Percentiles rank a stretch among this genome's conserved stretches.
Conservation (phyloP, 169 alveolate genomes). For the Plasmodium yoelii region DNA sequence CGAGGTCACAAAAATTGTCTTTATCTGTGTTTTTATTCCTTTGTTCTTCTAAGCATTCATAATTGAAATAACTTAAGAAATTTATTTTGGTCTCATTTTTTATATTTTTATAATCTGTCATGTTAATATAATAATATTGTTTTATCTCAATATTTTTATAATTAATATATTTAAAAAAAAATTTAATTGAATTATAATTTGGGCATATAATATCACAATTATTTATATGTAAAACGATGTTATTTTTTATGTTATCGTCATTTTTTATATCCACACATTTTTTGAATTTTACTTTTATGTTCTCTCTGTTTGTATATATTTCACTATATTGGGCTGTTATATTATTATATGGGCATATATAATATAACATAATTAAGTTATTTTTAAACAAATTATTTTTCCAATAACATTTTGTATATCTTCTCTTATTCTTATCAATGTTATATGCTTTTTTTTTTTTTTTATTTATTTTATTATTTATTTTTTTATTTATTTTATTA, state of each 20-base stretch:
- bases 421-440: too few species aligned
- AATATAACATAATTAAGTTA: conserved; percentile 11
- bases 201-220: conserved; percentile 43
- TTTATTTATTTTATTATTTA: too few species aligned
- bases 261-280: background rate
- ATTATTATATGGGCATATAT: conserved; percentile 50
- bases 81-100: background rate
- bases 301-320: background rate
- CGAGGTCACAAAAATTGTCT: too few species aligned
- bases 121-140: conserved; percentile 2
- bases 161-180: conserved; percentile 25
- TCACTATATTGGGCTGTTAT: conserved; percentile 24
- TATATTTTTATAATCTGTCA: background rate
- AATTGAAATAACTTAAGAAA: conserved; percentile 8
- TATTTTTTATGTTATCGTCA: background rate
- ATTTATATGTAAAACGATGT: conserved; percentile 21
- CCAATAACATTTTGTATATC: too few species aligned
- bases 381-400: background rate
- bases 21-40: too few species aligned
- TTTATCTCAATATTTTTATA: conserved; percentile 11
- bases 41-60: background rate
- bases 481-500: too few species aligned
- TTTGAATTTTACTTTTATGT: background rate
- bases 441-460: too few species aligned
- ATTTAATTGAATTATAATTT: conserved; percentile 47